Evolutionary conservation across 73 alveolate species (phyloP).

Genomic region (Stentor coeruleus): DNA sequence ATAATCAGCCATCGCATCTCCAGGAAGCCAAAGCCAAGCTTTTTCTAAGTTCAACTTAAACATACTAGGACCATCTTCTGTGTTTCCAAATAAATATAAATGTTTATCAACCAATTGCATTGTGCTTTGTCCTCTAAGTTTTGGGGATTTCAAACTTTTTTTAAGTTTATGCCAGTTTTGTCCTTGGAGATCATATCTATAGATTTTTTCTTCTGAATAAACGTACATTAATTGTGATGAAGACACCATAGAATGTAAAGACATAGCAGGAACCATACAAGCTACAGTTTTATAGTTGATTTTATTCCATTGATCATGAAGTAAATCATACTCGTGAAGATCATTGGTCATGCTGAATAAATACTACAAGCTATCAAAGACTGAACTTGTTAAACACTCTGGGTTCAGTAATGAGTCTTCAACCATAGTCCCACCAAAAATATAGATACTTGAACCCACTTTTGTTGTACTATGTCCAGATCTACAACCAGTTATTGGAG

Average conservation of each 20-base stretch:
- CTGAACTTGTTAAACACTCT: conserved; percentile 17
- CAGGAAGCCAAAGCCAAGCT: conserved; percentile 15
- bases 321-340: background rate
- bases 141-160: conserved; percentile 17
- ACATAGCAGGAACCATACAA: conserved; percentile 5
- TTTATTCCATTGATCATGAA: background rate
- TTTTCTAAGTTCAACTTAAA: conserved; percentile 2
- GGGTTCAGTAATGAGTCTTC: conserved; percentile 12
- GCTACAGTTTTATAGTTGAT: background rate
- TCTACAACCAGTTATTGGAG: conserved; percentile 18
- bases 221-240: background rate
- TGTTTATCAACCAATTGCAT: conserved; percentile 13
- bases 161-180: background rate
- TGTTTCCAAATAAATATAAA: conserved; percentile 11
- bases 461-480: conserved; percentile 4
- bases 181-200: conserved; percentile 3
- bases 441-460: background rate
- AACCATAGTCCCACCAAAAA: conserved; percentile 20
- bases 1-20: conserved; percentile 6
- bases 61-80: background rate
- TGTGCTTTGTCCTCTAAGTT: conserved; percentile 19
- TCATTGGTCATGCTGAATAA: conserved; percentile 15
- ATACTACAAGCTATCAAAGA: conserved; percentile 4
- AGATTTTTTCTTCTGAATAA: conserved; percentile 24
- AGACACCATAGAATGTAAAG: background rate